Percentiles rank a stretch among this genome's conserved stretches.
Conservation (phyloP, 805 yeast species). For the Pichia scutulata region DNA sequence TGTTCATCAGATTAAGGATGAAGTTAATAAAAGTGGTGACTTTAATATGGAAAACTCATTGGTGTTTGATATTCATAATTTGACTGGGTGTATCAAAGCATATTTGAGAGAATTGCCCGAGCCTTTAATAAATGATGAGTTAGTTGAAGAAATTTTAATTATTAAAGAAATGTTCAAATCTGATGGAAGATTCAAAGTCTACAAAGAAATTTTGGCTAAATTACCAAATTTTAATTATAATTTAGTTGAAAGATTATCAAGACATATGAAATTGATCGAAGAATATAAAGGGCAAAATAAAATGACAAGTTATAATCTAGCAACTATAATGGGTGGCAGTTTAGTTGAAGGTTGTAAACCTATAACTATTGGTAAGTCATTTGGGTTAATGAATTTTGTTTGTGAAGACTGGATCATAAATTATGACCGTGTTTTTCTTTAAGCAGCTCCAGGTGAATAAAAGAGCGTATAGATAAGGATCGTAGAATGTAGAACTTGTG, state of each 20-base stretch:
- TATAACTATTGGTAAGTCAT: slow-evolving; percentile 37
- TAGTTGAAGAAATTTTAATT: slow-evolving; percentile 49
- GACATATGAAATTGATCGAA: slow-evolving; percentile 65
- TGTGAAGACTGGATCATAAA: slow-evolving; percentile 43
- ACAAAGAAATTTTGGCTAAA: slow-evolving; percentile 19
- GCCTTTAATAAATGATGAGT: slow-evolving; percentile 61
- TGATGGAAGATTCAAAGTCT: slow-evolving; percentile 20
- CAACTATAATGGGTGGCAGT: slow-evolving; percentile 76
- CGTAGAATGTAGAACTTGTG: neutral
- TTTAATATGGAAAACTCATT: slow-evolving; percentile 36
- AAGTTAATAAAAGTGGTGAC: slow-evolving; percentile 40
- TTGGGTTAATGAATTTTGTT: slow-evolving; percentile 48
- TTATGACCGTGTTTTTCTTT: slow-evolving; percentile 32
- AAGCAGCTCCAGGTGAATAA: neutral
- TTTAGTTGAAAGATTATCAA: slow-evolving; percentile 56
- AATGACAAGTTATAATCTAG: slow-evolving; percentile 85
- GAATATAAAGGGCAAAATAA: slow-evolving; percentile 60
- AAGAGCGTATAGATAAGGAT: neutral
- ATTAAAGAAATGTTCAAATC: slow-evolving; percentile 23
- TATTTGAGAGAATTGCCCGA: slow-evolving; percentile 84
- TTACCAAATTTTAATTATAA: slow-evolving; percentile 64
- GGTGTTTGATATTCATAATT: slow-evolving; percentile 68
- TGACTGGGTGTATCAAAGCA: slow-evolving; percentile 81
- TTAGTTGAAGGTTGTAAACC: slow-evolving; percentile 48
- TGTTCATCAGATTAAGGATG: slow-evolving; percentile 34